These are phyloP conservation scores for Apostasia ramifera DNA, from an alignment of 106 monocot genomes.

Conservation along the genomic window DNA sequence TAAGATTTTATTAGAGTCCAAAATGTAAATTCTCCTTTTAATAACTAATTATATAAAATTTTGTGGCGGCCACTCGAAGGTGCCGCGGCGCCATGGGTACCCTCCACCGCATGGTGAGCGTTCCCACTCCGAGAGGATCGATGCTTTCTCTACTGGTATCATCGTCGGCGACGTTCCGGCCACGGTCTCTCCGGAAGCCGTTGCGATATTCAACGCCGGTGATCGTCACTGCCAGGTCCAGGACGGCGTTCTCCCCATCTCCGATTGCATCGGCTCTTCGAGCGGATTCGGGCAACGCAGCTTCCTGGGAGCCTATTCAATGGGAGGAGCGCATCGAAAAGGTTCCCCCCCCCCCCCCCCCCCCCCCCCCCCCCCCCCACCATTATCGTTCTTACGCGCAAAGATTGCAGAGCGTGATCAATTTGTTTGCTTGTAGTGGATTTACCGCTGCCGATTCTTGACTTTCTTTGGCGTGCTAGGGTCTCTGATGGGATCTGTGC, in stretches of 20 bases:
- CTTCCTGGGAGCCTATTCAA: not conserved
- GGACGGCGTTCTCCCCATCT: not conserved
- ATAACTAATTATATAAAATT: no score
- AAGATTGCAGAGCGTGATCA: not conserved
- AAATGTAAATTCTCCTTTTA: no score
- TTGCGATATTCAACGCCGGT: not conserved
- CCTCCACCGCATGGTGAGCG: not conserved
- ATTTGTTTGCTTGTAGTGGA: conserved; percentile 19
- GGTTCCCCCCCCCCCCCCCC: no score
- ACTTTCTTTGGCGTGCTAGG: conserved; percentile 45
- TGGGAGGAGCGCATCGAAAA: conserved; percentile 14
- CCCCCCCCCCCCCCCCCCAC: no score
- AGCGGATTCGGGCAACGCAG: not conserved
- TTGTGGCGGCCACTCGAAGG: no score
- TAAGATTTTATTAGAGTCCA: no score
- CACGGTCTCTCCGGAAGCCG: not conserved
- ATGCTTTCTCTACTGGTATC: not conserved
- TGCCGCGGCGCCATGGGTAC: not conserved
- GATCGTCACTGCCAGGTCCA: not conserved
- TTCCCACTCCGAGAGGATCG: not conserved
- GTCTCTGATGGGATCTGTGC: conserved; percentile 60
- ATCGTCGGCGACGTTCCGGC: not conserved
- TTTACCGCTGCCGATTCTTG: conserved; percentile 57
- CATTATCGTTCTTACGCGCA: not conserved
- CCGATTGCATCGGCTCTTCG: not conserved